Conservation (phyloP, 805 yeast genomes). For the Ascoidea rubescens region DNA sequence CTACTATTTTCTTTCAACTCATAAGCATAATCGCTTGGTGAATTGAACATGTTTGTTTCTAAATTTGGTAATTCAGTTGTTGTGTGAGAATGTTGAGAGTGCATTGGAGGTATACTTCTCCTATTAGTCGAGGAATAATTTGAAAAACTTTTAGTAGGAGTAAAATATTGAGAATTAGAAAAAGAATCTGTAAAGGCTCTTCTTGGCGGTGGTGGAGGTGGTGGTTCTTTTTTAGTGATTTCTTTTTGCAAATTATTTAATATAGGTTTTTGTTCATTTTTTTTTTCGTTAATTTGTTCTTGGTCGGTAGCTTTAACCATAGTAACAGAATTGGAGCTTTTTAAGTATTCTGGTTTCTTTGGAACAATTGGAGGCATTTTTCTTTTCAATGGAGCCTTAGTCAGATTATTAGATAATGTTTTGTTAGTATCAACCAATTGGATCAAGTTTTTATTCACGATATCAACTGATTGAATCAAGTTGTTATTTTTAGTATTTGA, state of each 20-base stretch:
- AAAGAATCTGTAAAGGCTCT: neutral
- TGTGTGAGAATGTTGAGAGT: neutral
- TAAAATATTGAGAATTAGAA: too few relatives aligned
- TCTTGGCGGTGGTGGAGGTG: neutral
- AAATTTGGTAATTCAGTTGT: neutral
- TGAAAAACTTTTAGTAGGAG: too few relatives aligned
- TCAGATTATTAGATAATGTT: neutral
- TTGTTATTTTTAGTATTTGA: too few relatives aligned
- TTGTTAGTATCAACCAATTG: neutral
- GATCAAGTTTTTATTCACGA: neutral
- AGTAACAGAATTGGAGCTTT: neutral
- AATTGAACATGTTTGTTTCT: neutral
- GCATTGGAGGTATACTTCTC: neutral
- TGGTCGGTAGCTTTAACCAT: neutral
- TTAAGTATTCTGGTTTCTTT: slow-evolving; percentile 3
- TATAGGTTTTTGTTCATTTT: neutral
- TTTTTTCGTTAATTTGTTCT: neutral
- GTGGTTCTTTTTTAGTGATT: neutral
- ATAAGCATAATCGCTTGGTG: too few relatives aligned
- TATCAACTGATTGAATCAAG: neutral
- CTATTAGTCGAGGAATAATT: too few relatives aligned
- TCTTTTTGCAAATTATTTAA: too few relatives aligned
- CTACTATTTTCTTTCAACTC: neutral
- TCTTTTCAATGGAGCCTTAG: neutral
- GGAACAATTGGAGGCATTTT: slow-evolving; percentile 2